phyloP scores from a whole-genome alignment of 768 basidiomycete genomes.

The Lentinula aciculospora region DNA sequence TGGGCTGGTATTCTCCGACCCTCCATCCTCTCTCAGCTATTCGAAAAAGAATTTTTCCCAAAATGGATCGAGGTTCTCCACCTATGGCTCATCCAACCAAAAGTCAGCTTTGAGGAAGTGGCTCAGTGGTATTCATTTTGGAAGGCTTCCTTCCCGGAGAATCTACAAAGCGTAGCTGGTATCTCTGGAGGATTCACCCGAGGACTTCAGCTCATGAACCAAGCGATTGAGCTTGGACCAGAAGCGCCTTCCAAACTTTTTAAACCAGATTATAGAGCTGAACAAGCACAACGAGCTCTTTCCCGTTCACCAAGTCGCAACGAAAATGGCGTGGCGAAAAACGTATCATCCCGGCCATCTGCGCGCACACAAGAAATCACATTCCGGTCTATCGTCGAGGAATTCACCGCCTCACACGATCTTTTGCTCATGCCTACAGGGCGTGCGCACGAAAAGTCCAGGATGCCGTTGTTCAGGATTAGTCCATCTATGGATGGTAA shows the following conservation, averaged over 20 bases:
- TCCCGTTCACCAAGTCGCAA: conserved; percentile 21
- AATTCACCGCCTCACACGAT: conserved; percentile 79
- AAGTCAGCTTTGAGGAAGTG: conserved; percentile 86
- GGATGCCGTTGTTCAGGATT: conserved; percentile 87
- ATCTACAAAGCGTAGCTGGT: conserved; percentile 57
- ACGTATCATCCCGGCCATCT: conserved; percentile 28
- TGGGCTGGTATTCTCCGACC: conserved; percentile 75
- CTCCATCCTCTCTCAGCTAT: conserved; percentile 74
- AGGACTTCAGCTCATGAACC: conserved; percentile 91
- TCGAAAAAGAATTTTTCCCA: conserved; percentile 93
- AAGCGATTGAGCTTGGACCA: conserved; percentile 81
- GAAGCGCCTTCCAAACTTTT: conserved; percentile 64
- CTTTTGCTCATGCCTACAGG: conserved; percentile 88
- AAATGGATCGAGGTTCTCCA: conserved; percentile 94
- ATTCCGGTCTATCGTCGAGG: conserved; percentile 91
- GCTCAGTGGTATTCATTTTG: conserved; percentile 91
- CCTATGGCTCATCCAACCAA: conserved; percentile 89
- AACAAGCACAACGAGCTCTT: conserved; percentile 27
- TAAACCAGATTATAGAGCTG: conserved; percentile 61
- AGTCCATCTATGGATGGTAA: conserved; percentile 75
- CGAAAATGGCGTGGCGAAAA: conserved; percentile 24
- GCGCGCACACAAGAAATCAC: conserved; percentile 76
- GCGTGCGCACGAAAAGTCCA: conserved; percentile 73
- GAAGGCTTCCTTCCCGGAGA: conserved; percentile 74
- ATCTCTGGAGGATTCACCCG: conserved; percentile 79